Conservation (phyloP, 148 eudicot species). For the Camellia sinensis region DNA sequence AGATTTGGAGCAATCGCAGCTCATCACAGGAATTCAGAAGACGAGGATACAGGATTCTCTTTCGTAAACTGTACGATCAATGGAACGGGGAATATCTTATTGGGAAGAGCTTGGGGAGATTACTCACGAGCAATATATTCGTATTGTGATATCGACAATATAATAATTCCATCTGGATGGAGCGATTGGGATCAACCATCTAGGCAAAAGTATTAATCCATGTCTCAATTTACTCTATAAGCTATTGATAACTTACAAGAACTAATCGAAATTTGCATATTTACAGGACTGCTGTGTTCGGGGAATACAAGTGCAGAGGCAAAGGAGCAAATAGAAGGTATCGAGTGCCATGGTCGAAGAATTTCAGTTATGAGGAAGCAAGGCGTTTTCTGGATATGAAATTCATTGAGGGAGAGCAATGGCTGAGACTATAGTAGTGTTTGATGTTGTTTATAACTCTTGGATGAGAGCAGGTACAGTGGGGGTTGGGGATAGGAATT, state of each 20-base stretch:
- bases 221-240: neutral
- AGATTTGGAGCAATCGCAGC: conserved; percentile 83
- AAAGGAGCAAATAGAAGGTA: conserved; percentile 54
- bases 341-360: conserved; percentile 65
- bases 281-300: conserved; percentile 65
- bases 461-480: neutral
- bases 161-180: conserved; percentile 74
- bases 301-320: conserved; percentile 73
- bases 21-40: conserved; percentile 51
- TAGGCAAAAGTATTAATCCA: conserved; percentile 43
- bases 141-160: conserved; percentile 49
- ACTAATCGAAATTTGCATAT: neutral
- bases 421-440: conserved; percentile 56
- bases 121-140: conserved; percentile 72
- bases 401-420: conserved; percentile 70
- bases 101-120: conserved; percentile 94
- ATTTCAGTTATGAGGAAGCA: conserved; percentile 43
- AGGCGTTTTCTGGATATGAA: conserved; percentile 49
- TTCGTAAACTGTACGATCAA: conserved; percentile 69
- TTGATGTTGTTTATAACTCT: neutral
- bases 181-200: conserved; percentile 62
- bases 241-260: neutral
- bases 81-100: conserved; percentile 51
- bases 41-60: conserved; percentile 78
- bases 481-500: neutral